phyloP scores from a whole-genome alignment of 345 rosid genomes.

The Sapria himalayana region DNA sequence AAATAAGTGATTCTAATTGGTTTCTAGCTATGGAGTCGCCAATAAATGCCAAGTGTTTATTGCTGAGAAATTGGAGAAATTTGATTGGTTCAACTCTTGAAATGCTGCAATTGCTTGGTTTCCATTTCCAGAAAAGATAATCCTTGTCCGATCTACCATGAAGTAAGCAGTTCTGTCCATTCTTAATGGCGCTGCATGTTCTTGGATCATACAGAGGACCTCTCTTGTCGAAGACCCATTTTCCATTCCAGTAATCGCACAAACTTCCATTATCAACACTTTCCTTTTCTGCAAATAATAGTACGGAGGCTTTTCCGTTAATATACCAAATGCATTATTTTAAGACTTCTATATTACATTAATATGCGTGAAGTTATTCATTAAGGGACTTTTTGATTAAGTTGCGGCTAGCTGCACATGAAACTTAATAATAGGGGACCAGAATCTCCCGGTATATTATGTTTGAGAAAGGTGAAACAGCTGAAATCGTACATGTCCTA shows the following conservation, averaged over 20 bases:
- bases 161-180: conserved; percentile 59
- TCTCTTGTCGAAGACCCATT: conserved; percentile 45
- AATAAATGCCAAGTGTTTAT: conserved; percentile 65
- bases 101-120: conserved; percentile 46
- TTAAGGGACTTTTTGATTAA: no score
- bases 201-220: conserved; percentile 71
- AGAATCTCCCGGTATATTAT: no score
- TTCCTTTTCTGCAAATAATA: conserved; percentile 22
- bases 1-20: conserved; percentile 77
- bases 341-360: no score
- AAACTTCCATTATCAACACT: conserved; percentile 12
- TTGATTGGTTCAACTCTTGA: conserved; percentile 63
- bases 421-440: no score
- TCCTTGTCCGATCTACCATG: conserved; percentile 74
- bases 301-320: background rate
- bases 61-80: conserved; percentile 34
- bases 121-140: conserved; percentile 88
- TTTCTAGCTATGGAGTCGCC: conserved; percentile 99
- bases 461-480: no score
- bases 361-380: no score
- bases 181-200: conserved; percentile 61
- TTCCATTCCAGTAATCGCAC: conserved; percentile 58
- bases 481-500: no score
- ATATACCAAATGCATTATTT: background rate
- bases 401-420: no score